Conservation (phyloP, 192 early-diverging fungal genomes). For the Geranomyces michiganensis region DNA sequence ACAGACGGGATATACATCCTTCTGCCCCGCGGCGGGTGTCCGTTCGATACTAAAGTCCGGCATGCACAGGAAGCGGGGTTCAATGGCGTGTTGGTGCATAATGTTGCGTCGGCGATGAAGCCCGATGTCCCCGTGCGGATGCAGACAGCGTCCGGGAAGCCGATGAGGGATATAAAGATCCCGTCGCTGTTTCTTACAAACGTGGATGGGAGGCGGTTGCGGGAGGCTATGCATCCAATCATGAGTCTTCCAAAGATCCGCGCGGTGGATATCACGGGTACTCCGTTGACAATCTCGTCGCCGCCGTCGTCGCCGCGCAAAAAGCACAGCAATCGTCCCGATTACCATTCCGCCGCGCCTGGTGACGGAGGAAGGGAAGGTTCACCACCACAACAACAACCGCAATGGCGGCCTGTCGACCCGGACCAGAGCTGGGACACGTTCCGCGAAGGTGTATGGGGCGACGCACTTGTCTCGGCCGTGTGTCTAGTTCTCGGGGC, state of each 20-base stretch:
- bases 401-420: neutral
- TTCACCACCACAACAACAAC: neutral
- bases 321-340: too few relatives aligned
- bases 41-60: conserved; percentile 48
- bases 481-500: conserved; percentile 19
- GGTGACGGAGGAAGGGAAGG: neutral
- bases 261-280: neutral
- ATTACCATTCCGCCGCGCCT: neutral
- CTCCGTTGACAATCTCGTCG: neutral
- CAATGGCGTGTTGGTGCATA: conserved; percentile 42
- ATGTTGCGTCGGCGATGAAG: conserved; percentile 5
- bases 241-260: neutral
- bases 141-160: conserved; percentile 20
- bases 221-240: neutral
- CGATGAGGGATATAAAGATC: conserved; percentile 7
- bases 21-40: conserved; percentile 45
- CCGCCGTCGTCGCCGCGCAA: too few relatives aligned
- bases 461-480: conserved; percentile 14
- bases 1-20: conserved; percentile 6
- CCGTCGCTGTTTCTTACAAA: conserved; percentile 42
- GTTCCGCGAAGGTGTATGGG: neutral
- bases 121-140: conserved; percentile 42
- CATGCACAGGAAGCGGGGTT: conserved; percentile 51
- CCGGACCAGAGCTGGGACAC: conserved; percentile 16
- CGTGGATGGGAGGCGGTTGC: conserved; percentile 23